A percentile compares a stretch with the other conserved stretches of the same genome.
Conservation (phyloP, 192 early-diverging fungal species). For the Haplosporangium gracile region DNA sequence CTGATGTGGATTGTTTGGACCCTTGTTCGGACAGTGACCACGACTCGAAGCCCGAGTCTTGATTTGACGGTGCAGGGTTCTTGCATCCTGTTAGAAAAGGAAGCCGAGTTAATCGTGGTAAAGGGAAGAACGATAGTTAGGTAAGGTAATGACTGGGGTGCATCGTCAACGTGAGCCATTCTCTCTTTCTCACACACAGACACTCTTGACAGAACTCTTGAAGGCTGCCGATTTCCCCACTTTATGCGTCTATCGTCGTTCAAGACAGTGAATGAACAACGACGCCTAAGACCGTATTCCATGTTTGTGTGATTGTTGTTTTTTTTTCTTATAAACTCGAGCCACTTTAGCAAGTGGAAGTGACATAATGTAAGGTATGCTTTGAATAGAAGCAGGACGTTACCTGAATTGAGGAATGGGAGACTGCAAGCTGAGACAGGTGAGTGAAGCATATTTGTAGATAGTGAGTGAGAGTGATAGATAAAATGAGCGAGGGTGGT, state of each 20-base stretch:
- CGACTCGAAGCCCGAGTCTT: not conserved
- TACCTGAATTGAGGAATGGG: conserved; percentile 17
- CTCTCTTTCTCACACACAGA: not conserved
- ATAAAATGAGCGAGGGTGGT: not conserved
- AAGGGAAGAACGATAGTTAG: not conserved
- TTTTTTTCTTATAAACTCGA: not conserved
- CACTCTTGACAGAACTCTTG: not conserved
- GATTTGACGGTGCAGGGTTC: not conserved
- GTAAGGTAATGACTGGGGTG: not conserved
- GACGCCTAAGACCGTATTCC: not conserved
- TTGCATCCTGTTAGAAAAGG: not conserved
- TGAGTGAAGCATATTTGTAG: conserved; percentile 19
- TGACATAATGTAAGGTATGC: not conserved
- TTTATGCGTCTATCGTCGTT: not conserved
- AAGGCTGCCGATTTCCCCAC: not conserved
- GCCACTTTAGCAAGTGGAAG: not conserved
- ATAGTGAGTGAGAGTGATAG: not conserved
- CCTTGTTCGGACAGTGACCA: conserved; percentile 2
- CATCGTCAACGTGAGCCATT: not conserved
- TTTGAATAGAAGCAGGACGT: not conserved
- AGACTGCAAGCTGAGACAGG: conserved; percentile 18
- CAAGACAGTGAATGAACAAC: not conserved
- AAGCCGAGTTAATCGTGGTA: not conserved
- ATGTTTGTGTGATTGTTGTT: not conserved
- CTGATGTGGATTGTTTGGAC: conserved; percentile 19